Evolutionary conservation across 2,329 filamentous ascomycete genomes (phyloP), one percentile per base, ranked within the genome.

Genomic region (Aspergillus ruber): DNA sequence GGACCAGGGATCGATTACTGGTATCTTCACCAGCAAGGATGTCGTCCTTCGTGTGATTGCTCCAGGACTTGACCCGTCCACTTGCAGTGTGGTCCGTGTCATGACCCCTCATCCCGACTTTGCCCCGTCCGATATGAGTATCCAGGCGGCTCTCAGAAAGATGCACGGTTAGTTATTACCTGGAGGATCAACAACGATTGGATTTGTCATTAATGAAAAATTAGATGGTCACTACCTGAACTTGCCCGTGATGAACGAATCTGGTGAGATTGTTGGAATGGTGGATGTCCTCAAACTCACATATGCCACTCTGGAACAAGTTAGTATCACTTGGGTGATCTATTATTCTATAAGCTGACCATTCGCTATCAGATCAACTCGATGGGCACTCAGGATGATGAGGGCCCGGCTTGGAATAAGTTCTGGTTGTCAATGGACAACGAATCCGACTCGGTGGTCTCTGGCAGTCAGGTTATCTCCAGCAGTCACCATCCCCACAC

Each of bases 21-120:
- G 93, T 72, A 98, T 98, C 65, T 98, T 98, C 68, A 98, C 93
- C 50, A 97, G 93, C 76, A 98, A 98, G 75, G 93, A 98, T 73
- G 91, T 98, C 44, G 93, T 98, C 50, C 80, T 98, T 49, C 89
- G 93, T 69, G 93, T 98, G 51, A 98, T 98, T 72, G 93, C 93
- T 46, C 93, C 93, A 43, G 93, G 93, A 15, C 79, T 98, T 50
- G 93, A 98, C 68, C 93, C 93, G 41, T 80, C 83, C 50, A 97
- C 86, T 63, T 98, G 93, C 79, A 97, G 91, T 67, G 93, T 98
- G 52, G 91, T 98, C 56, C 85, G 93, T 60, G 93, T 98, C 57
- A 98, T 98, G 93, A 98, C 93, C 29, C 93, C 93, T 55, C 93
- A 98, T 67, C 93, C 93, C 6, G 93, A 98, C 70, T 98, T 98